Percentiles rank a stretch among this genome's conserved stretches.
phyloP scores from a whole-genome alignment of 148 eudicot species.

The Mesembryanthemum crystallinum region DNA sequence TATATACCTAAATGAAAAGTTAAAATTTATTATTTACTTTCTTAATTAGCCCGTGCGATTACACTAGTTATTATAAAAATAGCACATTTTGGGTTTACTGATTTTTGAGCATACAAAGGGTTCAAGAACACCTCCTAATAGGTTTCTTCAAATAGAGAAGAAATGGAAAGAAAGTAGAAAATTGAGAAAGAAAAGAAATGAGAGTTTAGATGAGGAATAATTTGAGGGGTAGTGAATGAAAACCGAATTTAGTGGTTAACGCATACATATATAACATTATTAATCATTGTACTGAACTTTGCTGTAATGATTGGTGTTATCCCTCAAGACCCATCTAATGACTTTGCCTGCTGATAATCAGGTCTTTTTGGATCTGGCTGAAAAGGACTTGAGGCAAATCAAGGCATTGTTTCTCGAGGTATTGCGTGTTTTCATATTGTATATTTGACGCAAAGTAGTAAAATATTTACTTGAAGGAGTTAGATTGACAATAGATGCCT shows the following conservation, averaged over 20 bases:
- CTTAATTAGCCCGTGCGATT: no score
- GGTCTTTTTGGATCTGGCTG: slow-evolving; percentile 89
- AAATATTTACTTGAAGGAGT: slow-evolving; percentile 6
- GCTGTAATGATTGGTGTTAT: neutral
- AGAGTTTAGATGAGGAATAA: neutral
- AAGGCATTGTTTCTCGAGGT: slow-evolving; percentile 92
- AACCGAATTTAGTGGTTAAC: neutral
- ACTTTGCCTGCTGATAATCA: slow-evolving; percentile 28
- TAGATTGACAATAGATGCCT: neutral
- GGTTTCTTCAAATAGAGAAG: neutral
- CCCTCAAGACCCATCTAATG: neutral
- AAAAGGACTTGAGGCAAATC: slow-evolving; percentile 76
- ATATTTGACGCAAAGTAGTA: neutral
- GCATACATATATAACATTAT: neutral
- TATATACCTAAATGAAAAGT: no score
- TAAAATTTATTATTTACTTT: no score
- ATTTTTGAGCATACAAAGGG: no score
- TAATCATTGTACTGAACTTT: neutral
- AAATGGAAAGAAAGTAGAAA: neutral
- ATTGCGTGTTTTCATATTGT: slow-evolving; percentile 25
- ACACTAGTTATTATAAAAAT: no score
- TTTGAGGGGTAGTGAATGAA: neutral
- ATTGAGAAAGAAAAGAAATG: neutral
- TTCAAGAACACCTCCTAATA: neutral
- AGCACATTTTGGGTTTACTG: no score